Conservation (phyloP, 202 grass and related monocot species). For the Cymbopogon flexuosus region DNA sequence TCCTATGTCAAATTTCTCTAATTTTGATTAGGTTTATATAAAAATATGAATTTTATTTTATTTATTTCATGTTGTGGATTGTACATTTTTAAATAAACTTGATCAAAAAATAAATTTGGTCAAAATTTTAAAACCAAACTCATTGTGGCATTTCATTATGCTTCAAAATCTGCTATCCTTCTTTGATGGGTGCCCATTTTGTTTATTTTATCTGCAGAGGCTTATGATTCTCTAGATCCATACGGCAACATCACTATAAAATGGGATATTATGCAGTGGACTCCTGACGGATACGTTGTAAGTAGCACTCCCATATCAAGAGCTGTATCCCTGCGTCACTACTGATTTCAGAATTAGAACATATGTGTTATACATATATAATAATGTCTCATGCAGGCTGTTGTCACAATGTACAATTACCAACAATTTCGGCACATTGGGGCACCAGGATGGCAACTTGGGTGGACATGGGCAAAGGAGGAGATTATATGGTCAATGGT, state of each 20-base stretch:
- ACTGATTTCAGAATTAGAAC: not conserved
- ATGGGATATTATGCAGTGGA: slow-evolving; percentile 92
- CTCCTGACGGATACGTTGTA: slow-evolving; percentile 64
- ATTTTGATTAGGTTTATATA: no score
- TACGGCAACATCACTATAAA: slow-evolving; percentile 94
- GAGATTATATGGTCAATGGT: slow-evolving; percentile 95
- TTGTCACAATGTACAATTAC: slow-evolving; percentile 82
- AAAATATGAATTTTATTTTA: no score
- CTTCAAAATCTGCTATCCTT: not conserved
- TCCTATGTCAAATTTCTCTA: no score
- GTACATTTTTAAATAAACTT: no score
- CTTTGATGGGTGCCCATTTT: slow-evolving; percentile 11
- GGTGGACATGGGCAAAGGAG: slow-evolving; percentile 90
- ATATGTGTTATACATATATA: not conserved
- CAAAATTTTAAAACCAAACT: not conserved
- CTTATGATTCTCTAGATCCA: slow-evolving; percentile 86
- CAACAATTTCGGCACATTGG: slow-evolving; percentile 89
- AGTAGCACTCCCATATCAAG: slow-evolving; percentile 26
- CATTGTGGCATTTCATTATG: not conserved
- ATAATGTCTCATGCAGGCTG: slow-evolving; percentile 51
- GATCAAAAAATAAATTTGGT: no score
- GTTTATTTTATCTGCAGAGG: slow-evolving; percentile 48
- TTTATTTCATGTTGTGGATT: no score
- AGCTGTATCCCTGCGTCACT: not conserved
- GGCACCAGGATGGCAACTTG: slow-evolving; percentile 78